Base-by-base conservation (phyloP, 768 basidiomycete genomes). In the Cyathus striatus region DNA sequence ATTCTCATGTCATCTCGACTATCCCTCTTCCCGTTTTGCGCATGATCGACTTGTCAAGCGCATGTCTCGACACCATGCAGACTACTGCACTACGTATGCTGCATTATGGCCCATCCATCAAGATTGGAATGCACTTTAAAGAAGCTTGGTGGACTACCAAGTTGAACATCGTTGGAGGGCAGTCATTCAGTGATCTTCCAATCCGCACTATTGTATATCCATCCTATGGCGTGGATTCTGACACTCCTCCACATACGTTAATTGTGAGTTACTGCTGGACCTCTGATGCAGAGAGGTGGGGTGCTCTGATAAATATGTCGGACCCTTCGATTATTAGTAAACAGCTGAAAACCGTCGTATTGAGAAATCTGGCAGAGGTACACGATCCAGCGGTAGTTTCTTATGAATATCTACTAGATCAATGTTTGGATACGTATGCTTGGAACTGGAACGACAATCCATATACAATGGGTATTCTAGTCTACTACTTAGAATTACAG, bases 171-270 rank as follows among this genome's bases (percentile, higher is more conserved):
- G 40, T 62, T 6, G 72, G 73, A 4, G 72, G 73, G 0, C 63
- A 65, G 47, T 61, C 69, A 3, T 60, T 48, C 48, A 75, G 70
- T 1, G 73, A 74, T 49, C 51, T 60, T 14, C 66, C 65, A 5
- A 50, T 69, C n/a, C 62, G 69, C 23, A 65, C 60, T 0, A 54
- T 70, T 38, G 66, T 75, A 3, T 75, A 73, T 46, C 73, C 72
- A 0, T 74, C 72, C 2, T 66, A 65, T 20, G 68, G 67, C 0
- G 47, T 50, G 18, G 43, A 48, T n/a, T 37, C 47, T 18, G 48
- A 46, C 0, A 57, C 53, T 6, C 51, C 59, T 16, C 38, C 54
- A 1, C 58, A 54, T 0, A 56, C 59, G 0, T 53, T 74, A 6
- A 68, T 74, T 7, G 69, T 64, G 3, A 70, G 67, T 38, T 73